Conservation (phyloP, 208 protist species). For the Acanthamoeba royreba region DNA sequence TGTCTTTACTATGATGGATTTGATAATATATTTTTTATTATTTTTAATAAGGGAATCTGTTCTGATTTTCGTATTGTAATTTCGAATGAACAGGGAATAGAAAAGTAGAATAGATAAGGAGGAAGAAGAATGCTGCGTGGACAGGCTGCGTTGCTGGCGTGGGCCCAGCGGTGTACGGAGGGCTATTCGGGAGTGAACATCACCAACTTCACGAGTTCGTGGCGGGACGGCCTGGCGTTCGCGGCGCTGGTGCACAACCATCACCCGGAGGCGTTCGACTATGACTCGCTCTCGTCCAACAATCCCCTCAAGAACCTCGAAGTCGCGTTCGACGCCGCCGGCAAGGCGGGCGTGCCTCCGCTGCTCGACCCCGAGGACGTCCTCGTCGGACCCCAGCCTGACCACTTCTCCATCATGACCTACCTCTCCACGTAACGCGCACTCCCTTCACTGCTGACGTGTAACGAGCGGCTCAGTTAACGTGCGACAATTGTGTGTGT, state of each 20-base stretch:
- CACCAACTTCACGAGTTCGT: constrained; percentile 73
- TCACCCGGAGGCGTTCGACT: constrained; percentile 31
- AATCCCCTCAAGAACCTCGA: neutral
- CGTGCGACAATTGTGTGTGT: neutral
- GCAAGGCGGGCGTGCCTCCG: constrained; percentile 71
- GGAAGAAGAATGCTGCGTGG: neutral
- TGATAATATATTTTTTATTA: no score
- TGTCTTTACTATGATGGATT: no score
- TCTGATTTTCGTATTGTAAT: no score
- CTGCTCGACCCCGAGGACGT: constrained; percentile 76
- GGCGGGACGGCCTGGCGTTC: constrained; percentile 66
- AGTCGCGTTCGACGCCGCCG: constrained; percentile 76
- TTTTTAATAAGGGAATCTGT: no score
- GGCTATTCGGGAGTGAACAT: constrained; percentile 74
- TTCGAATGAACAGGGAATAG: no score
- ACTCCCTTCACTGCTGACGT: neutral
- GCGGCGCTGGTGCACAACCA: constrained; percentile 68
- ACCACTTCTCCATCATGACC: constrained; percentile 81
- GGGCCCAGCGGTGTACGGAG: constrained; percentile 73
- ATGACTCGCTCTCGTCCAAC: neutral
- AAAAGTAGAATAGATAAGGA: neutral
- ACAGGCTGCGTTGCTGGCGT: constrained; percentile 53
- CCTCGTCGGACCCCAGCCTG: constrained; percentile 64
- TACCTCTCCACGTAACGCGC: constrained; percentile 72
- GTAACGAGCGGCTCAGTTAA: no score